Base-by-base conservation (phyloP, 441 rosid genomes). In the Eutrema salsugineum region DNA sequence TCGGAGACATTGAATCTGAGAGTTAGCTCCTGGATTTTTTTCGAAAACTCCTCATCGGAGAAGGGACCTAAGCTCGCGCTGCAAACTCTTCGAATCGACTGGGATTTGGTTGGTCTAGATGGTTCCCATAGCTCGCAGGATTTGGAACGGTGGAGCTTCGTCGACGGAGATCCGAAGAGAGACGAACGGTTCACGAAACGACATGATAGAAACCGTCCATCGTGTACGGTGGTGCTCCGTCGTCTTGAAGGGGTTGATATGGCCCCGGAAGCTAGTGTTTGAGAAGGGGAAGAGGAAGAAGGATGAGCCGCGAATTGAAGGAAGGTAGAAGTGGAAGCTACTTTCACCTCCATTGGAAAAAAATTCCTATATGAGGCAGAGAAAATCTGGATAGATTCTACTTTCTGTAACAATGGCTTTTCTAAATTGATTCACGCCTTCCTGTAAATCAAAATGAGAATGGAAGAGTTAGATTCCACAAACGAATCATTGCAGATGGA, bases 11-110 rank as follows among this genome's bases (percentile, higher is more conserved):
- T 87, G 82, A 90, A 85, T 46, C 77, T 80, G 62, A 82, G 81
- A 10, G 90, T 79, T 33, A 91, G 63, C 11, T 89, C 95, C 15
- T 82, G 80, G 40, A 88, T 84, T 70, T 82, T 82, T 73, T 63
- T 80, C 5, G 89, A 84, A 69, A 91, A 89, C 48, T 91, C 97
- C 57, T 91, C 92, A 20, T 89, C 91, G 3, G 88, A 81, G 72
- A 80, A 91, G 11, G 87, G 76, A 39, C 83, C 86, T 1, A 80
- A 54, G 83, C 78, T 79, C 1, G 85, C 80, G 71, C 81, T 83
- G 71, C 78, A 83, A 61, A 84, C 83, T 82, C 87, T 73, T 24
- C 57, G 81, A 17, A 85, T 47, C 40, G 75, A 43, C 60, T 22
- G 79, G 14, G 78, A 51, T 27, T 51, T 71, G 4, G 55, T 47